Evolutionary conservation across 1,284 basidiomycete species (phyloP), one percentile per base, ranked within the genome.

Genomic region (Cutaneotrichosporon dermatis): DNA sequence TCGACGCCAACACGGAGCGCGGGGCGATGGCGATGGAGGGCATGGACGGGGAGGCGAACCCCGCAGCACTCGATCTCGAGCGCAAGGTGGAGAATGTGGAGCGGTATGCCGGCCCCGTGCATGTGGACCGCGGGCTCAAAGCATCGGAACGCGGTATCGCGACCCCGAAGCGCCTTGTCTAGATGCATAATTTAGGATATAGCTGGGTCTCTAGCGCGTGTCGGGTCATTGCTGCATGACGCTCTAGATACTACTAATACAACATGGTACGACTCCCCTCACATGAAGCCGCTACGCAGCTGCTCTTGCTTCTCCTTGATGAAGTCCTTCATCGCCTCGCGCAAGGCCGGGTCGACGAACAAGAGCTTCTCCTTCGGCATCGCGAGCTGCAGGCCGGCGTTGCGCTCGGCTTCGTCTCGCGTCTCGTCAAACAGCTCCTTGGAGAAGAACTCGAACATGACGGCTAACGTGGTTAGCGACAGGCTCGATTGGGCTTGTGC

Each of bases 401-500:
- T 73, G 7, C 68, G 65, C 42, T 63, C 63, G 2, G 73, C 72
- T 49, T 76, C 72, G 13, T 61, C 66, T 8, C 66, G 62, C 10
- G 71, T 72, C 37, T 71, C 72, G 41, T 77, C 74, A 55, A 66
- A 77, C 41, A 77, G 62, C 49, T 76, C 73, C 62, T 72, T 74
- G 8, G 72, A 74, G 64, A 67, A 69, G 65, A 77, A 77, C 59
- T 74, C 69, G 54, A 70, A 71, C 67, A 72, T 70, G 62, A 69
- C 64, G 35, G 65, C 72, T 76, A 25, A 25, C 25, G 51, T 4
- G n/a, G 48, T 55, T 16, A 53, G 57, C 25, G n/a, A 6, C 6
- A 25, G 25, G 25, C 25, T 25, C 25, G 25, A 25, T 25, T 25
- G 25, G 25, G 25, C 25, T 25, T 25, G 25, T 25, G 25, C 25